Percentiles rank a stretch among this genome's conserved stretches.
phyloP scores from a whole-genome alignment of 805 yeast species.

The Wickerhamiella cacticola region DNA sequence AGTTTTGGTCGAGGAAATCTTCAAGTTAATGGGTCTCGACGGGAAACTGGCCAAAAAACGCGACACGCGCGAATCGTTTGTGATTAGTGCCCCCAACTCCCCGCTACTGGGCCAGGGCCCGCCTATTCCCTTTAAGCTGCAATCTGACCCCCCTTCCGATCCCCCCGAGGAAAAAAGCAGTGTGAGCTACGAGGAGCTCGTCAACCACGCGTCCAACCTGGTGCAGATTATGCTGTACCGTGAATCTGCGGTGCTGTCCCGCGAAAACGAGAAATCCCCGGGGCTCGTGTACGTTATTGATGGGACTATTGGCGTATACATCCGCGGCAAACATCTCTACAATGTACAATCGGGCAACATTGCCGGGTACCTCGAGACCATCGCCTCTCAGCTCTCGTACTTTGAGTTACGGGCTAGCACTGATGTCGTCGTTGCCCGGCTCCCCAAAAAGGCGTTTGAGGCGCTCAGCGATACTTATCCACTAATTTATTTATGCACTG shows the following conservation, averaged over 20 bases:
- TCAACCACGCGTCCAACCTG: constrained; percentile 34
- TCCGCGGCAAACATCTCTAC: constrained; percentile 36
- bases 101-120: not conserved
- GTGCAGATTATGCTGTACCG: constrained; percentile 45
- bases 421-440: constrained; percentile 56
- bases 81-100: constrained; percentile 19
- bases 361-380: constrained; percentile 75
- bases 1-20: constrained; percentile 21
- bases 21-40: constrained; percentile 19
- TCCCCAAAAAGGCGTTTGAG: constrained; percentile 53
- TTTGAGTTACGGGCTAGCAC: constrained; percentile 54
- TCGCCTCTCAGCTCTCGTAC: constrained; percentile 69
- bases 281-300: constrained; percentile 74
- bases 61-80: not conserved
- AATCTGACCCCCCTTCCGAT: constrained; percentile 28
- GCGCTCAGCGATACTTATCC: constrained; percentile 63
- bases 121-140: not conserved
- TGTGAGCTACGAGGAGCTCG: constrained; percentile 35
- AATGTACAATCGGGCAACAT: constrained; percentile 64
- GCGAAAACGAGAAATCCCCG: constrained; percentile 51
- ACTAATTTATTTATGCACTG: constrained; percentile 61
- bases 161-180: constrained; percentile 32
- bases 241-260: constrained; percentile 45
- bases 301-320: constrained; percentile 58
- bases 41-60: constrained; percentile 6